Evolutionary conservation across 2,329 filamentous ascomycete genomes (phyloP), one percentile per base, ranked within the genome.

Genomic region (Beauveria varroae): DNA sequence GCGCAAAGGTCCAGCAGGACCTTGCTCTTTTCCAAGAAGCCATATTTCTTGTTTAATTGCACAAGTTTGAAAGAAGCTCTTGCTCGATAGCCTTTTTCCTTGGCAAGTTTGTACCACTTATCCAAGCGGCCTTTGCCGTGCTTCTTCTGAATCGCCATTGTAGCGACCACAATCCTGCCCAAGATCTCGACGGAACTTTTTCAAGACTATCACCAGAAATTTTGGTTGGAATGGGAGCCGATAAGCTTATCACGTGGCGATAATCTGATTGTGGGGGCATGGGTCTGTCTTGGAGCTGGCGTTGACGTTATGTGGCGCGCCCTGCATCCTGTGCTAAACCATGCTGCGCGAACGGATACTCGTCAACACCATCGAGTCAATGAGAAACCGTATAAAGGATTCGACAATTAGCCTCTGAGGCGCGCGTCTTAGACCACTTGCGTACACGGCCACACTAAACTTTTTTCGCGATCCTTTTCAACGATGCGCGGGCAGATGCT

Each of bases 11-110:
- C 96, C 73, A 99, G 82, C 64, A 97, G 80, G 69, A 98, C 95
- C 80, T 91, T 96, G 77, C 91, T 96, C 81, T 96, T 93, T 76
- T 98, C 92, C 68, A 99, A 81, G 76, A 99, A 99, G 67, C 91
- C 90, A 88, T 96, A 99, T 74, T 97, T 98, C 78, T 98, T 97
- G 80, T 99, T 99, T 69, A 99, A 80, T 75, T 99, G 93, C 68
- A 99, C 93, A 68, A 99, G 79, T 79, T 99, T 99, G 84, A 98
- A 98, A 61, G 95, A 93, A 68, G 95, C 93, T 83, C 95, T 86
- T 64, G 95, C 93, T 70, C 95, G 84, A 73, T 97, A 99, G 65
- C 95, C 95, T 76, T 97, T 98, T 75, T 99, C 95, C 77, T 99
- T 99, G 64, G 95, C 95, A 70, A 98, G 87, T 74, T 93, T 93